These are phyloP conservation scores for Wickerhamomyces sydowiorum DNA, from an alignment of 805 yeast species.

Conservation along the genomic window DNA sequence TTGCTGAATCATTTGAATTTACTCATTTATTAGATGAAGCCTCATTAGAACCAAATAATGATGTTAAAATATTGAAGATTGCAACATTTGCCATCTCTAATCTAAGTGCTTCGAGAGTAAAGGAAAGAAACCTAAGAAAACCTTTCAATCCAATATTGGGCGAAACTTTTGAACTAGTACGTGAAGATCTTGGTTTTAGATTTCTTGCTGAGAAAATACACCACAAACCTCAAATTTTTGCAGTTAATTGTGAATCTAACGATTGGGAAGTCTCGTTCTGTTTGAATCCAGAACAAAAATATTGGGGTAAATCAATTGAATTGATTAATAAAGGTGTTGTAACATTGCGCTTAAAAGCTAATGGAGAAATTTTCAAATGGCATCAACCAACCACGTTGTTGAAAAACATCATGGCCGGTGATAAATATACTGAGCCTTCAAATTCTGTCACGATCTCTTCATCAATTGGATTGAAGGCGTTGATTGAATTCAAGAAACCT, in stretches of 20 bases:
- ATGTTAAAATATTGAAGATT: conserved; percentile 57
- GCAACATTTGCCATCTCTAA: conserved; percentile 81
- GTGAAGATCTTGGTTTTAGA: conserved; percentile 77
- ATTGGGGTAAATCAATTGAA: conserved; percentile 94
- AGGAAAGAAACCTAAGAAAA: conserved; percentile 73
- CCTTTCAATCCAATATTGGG: conserved; percentile 95
- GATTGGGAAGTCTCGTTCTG: conserved; percentile 65
- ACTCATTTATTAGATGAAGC: conserved; percentile 61
- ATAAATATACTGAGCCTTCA: conserved; percentile 85
- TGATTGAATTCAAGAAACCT: conserved; percentile 57
- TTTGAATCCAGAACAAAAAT: conserved; percentile 77
- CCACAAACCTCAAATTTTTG: conserved; percentile 85
- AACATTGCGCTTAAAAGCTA: conserved; percentile 45
- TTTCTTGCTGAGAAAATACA: conserved; percentile 78
- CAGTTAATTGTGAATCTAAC: conserved; percentile 66
- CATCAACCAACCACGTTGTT: conserved; percentile 74
- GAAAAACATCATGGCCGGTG: conserved; percentile 90
- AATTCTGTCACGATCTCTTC: conserved; percentile 62
- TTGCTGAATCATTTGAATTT: conserved; percentile 79
- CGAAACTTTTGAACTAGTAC: conserved; percentile 84
- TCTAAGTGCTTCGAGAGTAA: conserved; percentile 65
- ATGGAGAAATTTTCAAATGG: conserved; percentile 75
- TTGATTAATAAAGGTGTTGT: conserved; percentile 69
- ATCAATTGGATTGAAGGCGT: conserved; percentile 63
- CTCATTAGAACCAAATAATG: conserved; percentile 33